Conservation (phyloP, 495 filamentous ascomycete species). For the Podospora conica region DNA sequence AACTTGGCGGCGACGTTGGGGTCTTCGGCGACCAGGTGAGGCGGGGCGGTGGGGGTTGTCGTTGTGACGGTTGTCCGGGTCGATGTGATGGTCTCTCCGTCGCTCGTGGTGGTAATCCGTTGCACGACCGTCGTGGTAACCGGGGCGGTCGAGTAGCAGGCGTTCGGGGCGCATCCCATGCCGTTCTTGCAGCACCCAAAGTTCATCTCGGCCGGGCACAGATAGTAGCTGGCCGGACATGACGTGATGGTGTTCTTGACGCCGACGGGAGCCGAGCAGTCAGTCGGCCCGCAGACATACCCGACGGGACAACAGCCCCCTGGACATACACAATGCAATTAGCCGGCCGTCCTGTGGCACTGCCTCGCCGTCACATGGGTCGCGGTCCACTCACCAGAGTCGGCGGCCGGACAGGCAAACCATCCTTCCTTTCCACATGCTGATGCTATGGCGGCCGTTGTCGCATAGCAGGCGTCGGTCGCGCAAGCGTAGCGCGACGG, state of each 20-base stretch:
- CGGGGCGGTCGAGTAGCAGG: conserved; percentile 34
- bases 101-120: conserved; percentile 30
- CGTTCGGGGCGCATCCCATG: conserved; percentile 32
- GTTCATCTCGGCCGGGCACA: conserved; percentile 33
- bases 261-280: conserved; percentile 30
- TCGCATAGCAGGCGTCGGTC: conserved; percentile 39
- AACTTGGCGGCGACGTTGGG: conserved; percentile 27
- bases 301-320: conserved; percentile 35
- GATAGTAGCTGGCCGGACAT: conserved; percentile 31
- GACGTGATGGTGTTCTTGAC: conserved; percentile 14
- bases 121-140: conserved; percentile 28
- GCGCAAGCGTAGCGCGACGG: conserved; percentile 37
- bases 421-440: conserved; percentile 29
- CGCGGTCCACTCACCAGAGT: conserved; percentile 24
- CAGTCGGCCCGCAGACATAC: conserved; percentile 24
- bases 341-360: neutral
- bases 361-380: no score
- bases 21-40: conserved; percentile 12
- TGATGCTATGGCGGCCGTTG: conserved; percentile 33
- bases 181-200: conserved; percentile 38
- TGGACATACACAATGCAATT: conserved; percentile 1
- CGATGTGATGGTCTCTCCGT: conserved; percentile 23
- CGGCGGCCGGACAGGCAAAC: conserved; percentile 27
- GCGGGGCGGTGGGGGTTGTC: conserved; percentile 22
- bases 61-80: conserved; percentile 24